Evolutionary conservation across 176 grass and related monocot species (phyloP), one percentile per base, ranked within the genome.

Genomic region (Oryza brachyantha): DNA sequence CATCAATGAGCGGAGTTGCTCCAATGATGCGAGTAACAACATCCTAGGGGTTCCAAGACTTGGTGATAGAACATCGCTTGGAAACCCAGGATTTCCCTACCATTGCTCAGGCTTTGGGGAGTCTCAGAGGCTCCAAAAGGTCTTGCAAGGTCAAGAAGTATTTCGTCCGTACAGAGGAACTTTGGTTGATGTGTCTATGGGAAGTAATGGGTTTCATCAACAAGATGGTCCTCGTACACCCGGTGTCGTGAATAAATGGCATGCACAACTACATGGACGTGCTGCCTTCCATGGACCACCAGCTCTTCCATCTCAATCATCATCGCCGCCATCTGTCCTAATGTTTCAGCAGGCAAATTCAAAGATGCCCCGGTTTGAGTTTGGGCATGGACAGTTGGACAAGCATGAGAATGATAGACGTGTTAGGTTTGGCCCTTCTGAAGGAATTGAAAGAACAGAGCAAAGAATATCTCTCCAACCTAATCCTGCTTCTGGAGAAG

Each of bases 121-220:
- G 82, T 97, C 91, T 86, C 34, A 80, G 35, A 81, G 96, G 86
- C 94, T 95, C 88, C 96, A 89, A 79, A 98, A 93, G 92, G 96
- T 95, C 96, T 99, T 99, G 96, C 96, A 99, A 99, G 96, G 96
- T 99, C 96, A 99, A 99, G 96, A 99, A 99, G 74, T 99, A 27
- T 84, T 85, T 77, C 83, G 82, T 66, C 80, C 86, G 19, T 86
- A 85, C 35, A 68, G 64, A 36, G 83, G 92, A 78, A 72, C 43
- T 74, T 39, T 73, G 76, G 76, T 74, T 61, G 88, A 94, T 88
- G 24, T 43, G 5, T 43, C 19, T 45, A 37, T 68, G 46, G 69
- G 86, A 37, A 86, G 29, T 78, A 63, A 76, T 64, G 66, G 41
- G 14, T 91, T 86, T 65, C 71, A 76, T 68, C 79, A 79, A 41